phyloP scores from a whole-genome alignment of 768 basidiomycete genomes.

The button mushroom (Agaricus bisporus) region DNA sequence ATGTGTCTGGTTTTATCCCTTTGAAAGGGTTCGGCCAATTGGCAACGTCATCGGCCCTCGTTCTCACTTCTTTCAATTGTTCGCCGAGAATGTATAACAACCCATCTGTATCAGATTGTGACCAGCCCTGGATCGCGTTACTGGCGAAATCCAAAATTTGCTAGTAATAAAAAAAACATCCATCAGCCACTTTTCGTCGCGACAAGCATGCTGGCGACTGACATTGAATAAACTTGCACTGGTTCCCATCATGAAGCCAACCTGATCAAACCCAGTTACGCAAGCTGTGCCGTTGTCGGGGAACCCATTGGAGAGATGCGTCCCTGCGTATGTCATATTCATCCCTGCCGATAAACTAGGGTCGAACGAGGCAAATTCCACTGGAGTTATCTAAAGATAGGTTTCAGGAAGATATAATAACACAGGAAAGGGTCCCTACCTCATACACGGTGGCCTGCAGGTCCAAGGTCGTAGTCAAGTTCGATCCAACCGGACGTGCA shows the following conservation, averaged over 20 bases:
- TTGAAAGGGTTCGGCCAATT: slow-evolving; percentile 66
- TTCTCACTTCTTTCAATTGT: slow-evolving; percentile 42
- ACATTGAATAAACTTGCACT: slow-evolving; percentile 69
- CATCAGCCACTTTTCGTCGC: background rate
- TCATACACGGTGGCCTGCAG: slow-evolving; percentile 50
- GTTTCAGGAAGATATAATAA: background rate
- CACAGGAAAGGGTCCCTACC: slow-evolving; percentile 26
- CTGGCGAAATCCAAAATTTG: slow-evolving; percentile 42
- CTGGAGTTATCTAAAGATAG: slow-evolving; percentile 42
- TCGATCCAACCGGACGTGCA: slow-evolving; percentile 41
- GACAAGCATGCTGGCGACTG: slow-evolving; percentile 6
- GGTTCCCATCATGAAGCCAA: slow-evolving; percentile 67
- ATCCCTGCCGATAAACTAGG: slow-evolving; percentile 66
- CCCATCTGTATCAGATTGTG: slow-evolving; percentile 26
- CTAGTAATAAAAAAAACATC: slow-evolving; percentile 18
- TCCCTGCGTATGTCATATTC: slow-evolving; percentile 60
- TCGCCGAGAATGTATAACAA: slow-evolving; percentile 43
- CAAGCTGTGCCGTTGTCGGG: slow-evolving; percentile 54
- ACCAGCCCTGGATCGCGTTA: slow-evolving; percentile 36
- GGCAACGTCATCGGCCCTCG: slow-evolving; percentile 52
- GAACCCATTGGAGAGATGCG: slow-evolving; percentile 50
- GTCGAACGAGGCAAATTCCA: slow-evolving; percentile 72
- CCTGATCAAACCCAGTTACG: slow-evolving; percentile 70
- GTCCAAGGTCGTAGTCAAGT: slow-evolving; percentile 31
- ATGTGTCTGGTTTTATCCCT: slow-evolving; percentile 41